Percentiles rank a stretch among this genome's conserved stretches.
Evolutionary conservation across 192 early-diverging fungal species (phyloP).

Genomic region (Backusella tarrabulga): DNA sequence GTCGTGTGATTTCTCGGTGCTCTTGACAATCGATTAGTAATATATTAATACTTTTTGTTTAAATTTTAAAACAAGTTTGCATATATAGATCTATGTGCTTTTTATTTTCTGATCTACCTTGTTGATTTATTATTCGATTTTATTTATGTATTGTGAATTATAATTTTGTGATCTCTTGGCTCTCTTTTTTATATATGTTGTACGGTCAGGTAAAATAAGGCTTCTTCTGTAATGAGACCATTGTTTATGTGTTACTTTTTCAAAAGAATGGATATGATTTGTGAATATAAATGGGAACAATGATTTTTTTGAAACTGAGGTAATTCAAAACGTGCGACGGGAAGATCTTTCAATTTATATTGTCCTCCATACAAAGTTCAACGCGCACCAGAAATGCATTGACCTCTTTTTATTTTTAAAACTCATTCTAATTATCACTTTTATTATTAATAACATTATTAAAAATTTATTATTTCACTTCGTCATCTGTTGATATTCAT

Average conservation of each 20-base stretch:
- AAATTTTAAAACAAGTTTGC: neutral
- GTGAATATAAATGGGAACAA: neutral
- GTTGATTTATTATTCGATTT: neutral
- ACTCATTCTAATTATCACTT: neutral
- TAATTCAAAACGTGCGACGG: neutral
- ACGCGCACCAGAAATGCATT: neutral
- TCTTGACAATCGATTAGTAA: neutral
- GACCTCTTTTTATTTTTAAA: conserved; percentile 2
- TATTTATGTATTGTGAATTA: neutral
- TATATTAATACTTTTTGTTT: neutral
- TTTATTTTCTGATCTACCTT: neutral
- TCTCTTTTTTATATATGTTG: neutral
- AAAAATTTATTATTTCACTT: neutral
- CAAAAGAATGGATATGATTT: neutral
- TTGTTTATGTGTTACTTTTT: neutral
- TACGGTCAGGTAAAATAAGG: neutral
- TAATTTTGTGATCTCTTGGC: neutral
- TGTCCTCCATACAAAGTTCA: neutral
- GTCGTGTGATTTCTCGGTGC: neutral
- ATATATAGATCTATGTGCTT: neutral
- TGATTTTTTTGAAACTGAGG: neutral
- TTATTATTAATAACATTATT: neutral
- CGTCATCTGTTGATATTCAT: neutral
- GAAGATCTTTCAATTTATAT: neutral
- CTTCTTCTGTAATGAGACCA: neutral